Base-by-base conservation (phyloP, 2,329 filamentous ascomycete genomes). In the Fusarium tjaetaba region DNA sequence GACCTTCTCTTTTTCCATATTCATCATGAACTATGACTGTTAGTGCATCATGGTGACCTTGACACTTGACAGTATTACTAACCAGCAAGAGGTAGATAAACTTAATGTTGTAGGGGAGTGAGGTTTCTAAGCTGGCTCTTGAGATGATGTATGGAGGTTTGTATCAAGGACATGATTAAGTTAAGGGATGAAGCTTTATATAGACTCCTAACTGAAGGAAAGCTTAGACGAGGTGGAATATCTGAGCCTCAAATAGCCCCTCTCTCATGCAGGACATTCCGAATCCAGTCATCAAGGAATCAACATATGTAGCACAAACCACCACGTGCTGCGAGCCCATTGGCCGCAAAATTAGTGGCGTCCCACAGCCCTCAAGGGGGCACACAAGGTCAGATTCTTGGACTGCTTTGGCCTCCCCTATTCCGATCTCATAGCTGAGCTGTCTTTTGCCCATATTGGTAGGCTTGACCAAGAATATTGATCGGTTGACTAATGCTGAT, bases 101-200 rank as follows among this genome's bases (percentile, higher is more conserved):
- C 5, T 45, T 4, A 18, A 26, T 45, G 1, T 20, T 18, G 10
- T 16, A 43, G 1, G 7, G 16, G n/a, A 45, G 4, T 1, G 16
- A 11, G 11, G 11, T 13, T 13, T 7, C 3, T 45, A 13, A 45
- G 11, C 11, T 20, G 3, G 0, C 13, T 45, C 11, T 45, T 45
- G 0, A 45, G 42, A 26, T 5, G 42, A 13, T 20, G 11, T 13
- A 13, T 9, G 13, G 5, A 20, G 0, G 16, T 9, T 26, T 26
- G 26, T 0, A 13, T 20, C 5, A 26, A 45, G 4, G 4, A 20
- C 0, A 4, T 2, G 24, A 9, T 45, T 3, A 16, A 13, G 11
- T 13, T 45, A 13, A 16, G 16, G 7, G 4, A 45, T 20, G 11
- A 4, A 18, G 13, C 11, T 45, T 20, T 20, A 45, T 45, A 1